Evolutionary conservation across 371 early-diverging fungal genomes (phyloP), one percentile per base, ranked within the genome.

Genomic region (Haplosporangium sp.): DNA sequence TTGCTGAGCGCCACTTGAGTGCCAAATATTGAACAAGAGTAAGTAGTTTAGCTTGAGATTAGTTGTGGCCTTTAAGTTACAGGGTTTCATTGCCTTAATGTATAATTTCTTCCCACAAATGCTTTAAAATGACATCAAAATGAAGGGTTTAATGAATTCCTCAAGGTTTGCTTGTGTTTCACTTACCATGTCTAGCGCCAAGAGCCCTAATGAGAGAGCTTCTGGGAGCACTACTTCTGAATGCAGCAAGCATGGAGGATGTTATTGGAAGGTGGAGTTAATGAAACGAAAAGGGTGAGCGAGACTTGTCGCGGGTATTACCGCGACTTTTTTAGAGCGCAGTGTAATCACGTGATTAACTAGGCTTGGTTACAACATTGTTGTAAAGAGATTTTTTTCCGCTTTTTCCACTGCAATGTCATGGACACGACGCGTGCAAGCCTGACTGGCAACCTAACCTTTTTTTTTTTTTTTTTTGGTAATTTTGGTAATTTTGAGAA

Each of bases 211-310:
- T 50, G 44, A 65, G 65, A 8, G 53, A 39, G 34, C 58, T 61
- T 37, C 63, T 65, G 4, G 48, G 13, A 19, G 48, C 37, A 38
- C 61, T 8, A 17, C 48, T 55, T 52, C 66, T 65, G 35, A 61
- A 39, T 69, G 75, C 65, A 45, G 75, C 27, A n/a, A 69, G 61
- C 75, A 75, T 75, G 75, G 47, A 39, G 34, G 55, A n/a, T 13
- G 45, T 37, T n/a, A 27, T 27, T 27, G 27, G 27, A 27, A 19
- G 19, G 10, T 11, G 50, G 53, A 60, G 45, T 56, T 48, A 58
- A 50, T 20, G 15, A 13, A 11, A 20, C 4, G 27, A 7, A 13
- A 44, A 39, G 15, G 44, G n/a, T 3, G 62, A 27, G 27, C 27
- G 13, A 56, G 39, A 20, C 4, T 5, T 34, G 55, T 27, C 34